These are phyloP conservation scores for Aurinia saxatilis DNA, from an alignment of 345 rosid genomes.

Conservation along the genomic window DNA sequence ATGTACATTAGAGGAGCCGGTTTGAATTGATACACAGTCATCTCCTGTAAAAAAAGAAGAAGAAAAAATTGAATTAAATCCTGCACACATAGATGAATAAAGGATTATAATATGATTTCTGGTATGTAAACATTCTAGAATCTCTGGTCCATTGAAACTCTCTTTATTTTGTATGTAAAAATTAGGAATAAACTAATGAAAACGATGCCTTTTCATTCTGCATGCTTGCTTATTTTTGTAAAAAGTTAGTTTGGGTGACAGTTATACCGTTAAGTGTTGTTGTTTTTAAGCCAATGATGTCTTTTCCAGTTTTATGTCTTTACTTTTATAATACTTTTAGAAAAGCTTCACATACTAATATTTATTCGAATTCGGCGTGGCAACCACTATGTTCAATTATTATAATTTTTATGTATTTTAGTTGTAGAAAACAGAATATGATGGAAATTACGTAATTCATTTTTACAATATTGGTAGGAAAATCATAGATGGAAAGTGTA, in stretches of 20 bases:
- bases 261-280: slow-evolving; percentile 26
- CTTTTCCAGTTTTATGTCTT: background rate
- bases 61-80: background rate
- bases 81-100: background rate
- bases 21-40: slow-evolving; percentile 88
- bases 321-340: background rate
- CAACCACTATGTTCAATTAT: slow-evolving; percentile 31
- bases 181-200: background rate
- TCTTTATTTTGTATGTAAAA: background rate
- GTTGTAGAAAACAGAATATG: background rate
- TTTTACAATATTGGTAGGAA: too few species aligned
- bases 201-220: slow-evolving; percentile 16
- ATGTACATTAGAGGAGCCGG: slow-evolving; percentile 73
- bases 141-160: background rate
- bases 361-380: slow-evolving; percentile 28
- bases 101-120: background rate
- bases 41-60: slow-evolving; percentile 41
- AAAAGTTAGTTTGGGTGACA: slow-evolving; percentile 26
- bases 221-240: slow-evolving; percentile 24
- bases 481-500: background rate
- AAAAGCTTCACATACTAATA: background rate
- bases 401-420: background rate
- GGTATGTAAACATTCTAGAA: background rate
- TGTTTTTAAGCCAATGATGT: slow-evolving; percentile 13
- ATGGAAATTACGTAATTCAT: too few species aligned